Evolutionary conservation across 352 stramenopile genomes (phyloP).

Genomic region (Phytophthora tentaculata): DNA sequence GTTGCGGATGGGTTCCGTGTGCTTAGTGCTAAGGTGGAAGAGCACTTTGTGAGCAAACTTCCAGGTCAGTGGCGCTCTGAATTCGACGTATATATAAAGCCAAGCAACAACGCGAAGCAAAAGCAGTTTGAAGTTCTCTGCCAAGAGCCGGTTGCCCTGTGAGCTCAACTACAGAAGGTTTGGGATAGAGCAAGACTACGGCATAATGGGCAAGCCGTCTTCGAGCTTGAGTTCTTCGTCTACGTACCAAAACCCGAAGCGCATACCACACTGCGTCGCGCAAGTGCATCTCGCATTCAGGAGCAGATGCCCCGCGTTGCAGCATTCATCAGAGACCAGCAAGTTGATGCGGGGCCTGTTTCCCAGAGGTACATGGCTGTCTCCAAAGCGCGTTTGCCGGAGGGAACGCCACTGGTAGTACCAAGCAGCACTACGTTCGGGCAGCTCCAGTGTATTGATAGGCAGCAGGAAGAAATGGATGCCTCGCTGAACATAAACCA

Average conservation of each 20-base stretch:
- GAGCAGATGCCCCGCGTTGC: no score
- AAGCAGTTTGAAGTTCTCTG: constrained; percentile 5
- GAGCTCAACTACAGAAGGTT: constrained; percentile 6
- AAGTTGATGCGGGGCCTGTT: background rate
- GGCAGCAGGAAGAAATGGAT: background rate
- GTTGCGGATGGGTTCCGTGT: background rate
- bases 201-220: background rate
- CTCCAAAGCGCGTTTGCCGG: constrained; percentile 9
- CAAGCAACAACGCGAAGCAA: background rate
- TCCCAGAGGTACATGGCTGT: constrained; percentile 19
- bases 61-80: background rate
- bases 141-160: background rate
- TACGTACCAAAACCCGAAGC: constrained; percentile 17
- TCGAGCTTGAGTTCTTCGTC: constrained; percentile 16
- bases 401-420: no score
- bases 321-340: no score
- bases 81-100: background rate
- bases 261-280: no score
- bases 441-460: background rate
- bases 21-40: background rate
- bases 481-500: background rate
- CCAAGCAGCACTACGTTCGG: background rate
- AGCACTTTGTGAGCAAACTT: no score
- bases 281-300: no score
- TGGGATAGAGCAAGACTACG: constrained; percentile 19